These are phyloP conservation scores for Carnegiea gigantea DNA, from an alignment of 179 eudicot species.

Conservation along the genomic window DNA sequence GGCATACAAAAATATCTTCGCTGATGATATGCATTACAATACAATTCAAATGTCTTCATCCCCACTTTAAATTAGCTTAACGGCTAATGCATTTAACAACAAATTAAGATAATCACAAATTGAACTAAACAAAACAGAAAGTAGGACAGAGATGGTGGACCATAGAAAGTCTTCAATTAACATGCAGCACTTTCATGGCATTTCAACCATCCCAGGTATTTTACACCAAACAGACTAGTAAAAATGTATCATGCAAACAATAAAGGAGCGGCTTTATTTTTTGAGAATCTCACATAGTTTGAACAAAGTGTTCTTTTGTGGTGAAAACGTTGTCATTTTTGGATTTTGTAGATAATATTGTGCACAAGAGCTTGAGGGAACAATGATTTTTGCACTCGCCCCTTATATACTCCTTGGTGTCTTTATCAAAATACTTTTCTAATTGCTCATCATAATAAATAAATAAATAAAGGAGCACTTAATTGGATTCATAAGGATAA, in stretches of 20 bases:
- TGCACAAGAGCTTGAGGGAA: neutral
- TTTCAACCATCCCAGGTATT: slow-evolving; percentile 8
- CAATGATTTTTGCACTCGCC: neutral
- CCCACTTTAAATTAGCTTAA: neutral
- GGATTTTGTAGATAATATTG: neutral
- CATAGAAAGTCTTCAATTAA: neutral
- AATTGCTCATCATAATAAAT: neutral
- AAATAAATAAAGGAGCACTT: neutral
- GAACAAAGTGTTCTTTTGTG: neutral
- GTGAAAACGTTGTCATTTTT: neutral
- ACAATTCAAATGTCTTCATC: neutral
- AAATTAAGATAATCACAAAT: neutral
- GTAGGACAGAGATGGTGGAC: neutral
- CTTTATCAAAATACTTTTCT: neutral
- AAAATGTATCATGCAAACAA: neutral
- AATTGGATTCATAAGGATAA: too few species aligned
- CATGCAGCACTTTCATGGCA: neutral
- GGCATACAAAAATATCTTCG: neutral
- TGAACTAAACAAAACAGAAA: neutral
- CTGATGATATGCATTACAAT: neutral
- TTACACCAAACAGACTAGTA: neutral
- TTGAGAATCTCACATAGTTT: too few species aligned
- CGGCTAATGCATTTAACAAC: neutral
- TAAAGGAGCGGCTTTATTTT: neutral
- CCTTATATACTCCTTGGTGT: neutral